Evolutionary conservation across 805 yeast genomes (phyloP).

Genomic region (Ogataea nitratoaversa): DNA sequence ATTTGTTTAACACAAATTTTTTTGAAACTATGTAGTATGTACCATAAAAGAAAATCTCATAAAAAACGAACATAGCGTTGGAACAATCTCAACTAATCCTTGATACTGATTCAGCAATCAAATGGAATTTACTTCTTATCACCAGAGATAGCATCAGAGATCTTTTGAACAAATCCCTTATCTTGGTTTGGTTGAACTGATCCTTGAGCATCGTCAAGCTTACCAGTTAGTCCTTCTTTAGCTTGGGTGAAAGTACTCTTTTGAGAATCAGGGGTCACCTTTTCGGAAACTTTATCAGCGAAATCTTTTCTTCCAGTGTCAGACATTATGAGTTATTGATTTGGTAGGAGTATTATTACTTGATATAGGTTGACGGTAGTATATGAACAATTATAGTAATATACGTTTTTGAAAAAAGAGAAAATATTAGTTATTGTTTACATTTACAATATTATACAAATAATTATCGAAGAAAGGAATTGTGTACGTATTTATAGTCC

Average conservation of each 20-base stretch:
- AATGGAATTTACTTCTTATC: conserved; percentile 34
- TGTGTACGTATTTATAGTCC: too few species aligned
- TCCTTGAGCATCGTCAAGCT: conserved; percentile 61
- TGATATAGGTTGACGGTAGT: too few species aligned
- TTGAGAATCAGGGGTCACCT: conserved; percentile 64
- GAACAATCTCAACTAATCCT: background rate
- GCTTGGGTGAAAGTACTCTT: conserved; percentile 62
- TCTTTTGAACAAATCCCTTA: conserved; percentile 67
- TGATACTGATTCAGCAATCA: conserved; percentile 28
- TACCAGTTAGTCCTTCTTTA: conserved; percentile 65
- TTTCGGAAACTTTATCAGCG: conserved; percentile 63
- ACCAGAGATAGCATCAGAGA: conserved; percentile 61
- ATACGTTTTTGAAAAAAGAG: too few species aligned
- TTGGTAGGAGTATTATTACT: too few species aligned
- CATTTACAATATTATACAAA: too few species aligned
- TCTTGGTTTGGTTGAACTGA: conserved; percentile 57
- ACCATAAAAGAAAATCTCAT: too few species aligned
- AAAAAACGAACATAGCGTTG: too few species aligned
- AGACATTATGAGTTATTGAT: background rate
- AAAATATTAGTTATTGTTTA: too few species aligned
- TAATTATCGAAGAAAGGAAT: too few species aligned
- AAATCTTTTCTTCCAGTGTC: conserved; percentile 69
- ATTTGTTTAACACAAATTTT: too few species aligned
- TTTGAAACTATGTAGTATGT: too few species aligned
- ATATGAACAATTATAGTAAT: too few species aligned